A percentile compares a stretch with the other conserved stretches of the same genome.
These are phyloP conservation scores for Cystobasidiaceae sp. DNA, from an alignment of 1,284 basidiomycete species.

Conservation along the genomic window DNA sequence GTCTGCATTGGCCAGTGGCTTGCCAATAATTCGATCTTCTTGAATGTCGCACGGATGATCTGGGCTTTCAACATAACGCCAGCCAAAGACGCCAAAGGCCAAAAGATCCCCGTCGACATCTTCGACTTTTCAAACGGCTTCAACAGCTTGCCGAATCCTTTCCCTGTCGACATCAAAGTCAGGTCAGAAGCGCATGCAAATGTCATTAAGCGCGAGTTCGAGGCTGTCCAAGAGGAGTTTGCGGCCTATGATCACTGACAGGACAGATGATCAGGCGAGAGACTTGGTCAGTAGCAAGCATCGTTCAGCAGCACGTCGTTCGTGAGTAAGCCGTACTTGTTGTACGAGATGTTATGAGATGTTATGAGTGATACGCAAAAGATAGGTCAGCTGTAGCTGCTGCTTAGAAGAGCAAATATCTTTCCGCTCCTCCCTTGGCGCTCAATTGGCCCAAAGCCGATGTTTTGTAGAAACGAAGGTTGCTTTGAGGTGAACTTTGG, in stretches of 20 bases:
- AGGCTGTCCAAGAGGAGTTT: slow-evolving; percentile 29
- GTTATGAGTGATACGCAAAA: too few relatives aligned
- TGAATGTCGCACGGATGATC: slow-evolving; percentile 46
- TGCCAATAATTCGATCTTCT: slow-evolving; percentile 43
- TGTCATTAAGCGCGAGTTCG: slow-evolving; percentile 42
- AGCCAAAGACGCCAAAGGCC: slow-evolving; percentile 35
- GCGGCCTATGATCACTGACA: slow-evolving; percentile 31
- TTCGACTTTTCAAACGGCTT: slow-evolving; percentile 51
- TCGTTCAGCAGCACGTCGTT: too few relatives aligned
- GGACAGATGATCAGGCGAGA: too few relatives aligned
- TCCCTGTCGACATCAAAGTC: slow-evolving; percentile 48
- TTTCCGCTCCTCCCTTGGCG: too few relatives aligned
- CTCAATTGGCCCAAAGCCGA: too few relatives aligned
- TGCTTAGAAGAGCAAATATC: too few relatives aligned
- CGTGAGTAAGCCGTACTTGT: too few relatives aligned
- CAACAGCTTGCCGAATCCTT: slow-evolving; percentile 52
- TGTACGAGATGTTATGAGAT: too few relatives aligned
- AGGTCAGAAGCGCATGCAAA: slow-evolving; percentile 40
- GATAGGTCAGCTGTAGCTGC: too few relatives aligned
- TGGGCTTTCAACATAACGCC: slow-evolving; percentile 46
- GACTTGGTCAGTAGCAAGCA: too few relatives aligned
- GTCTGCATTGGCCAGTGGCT: slow-evolving; percentile 36
- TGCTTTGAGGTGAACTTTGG: too few relatives aligned
- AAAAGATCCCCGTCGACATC: slow-evolving; percentile 36
- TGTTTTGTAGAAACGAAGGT: too few relatives aligned